Percentiles rank a stretch among this genome's conserved stretches.
phyloP scores from a whole-genome alignment of 148 eudicot species.

The Persicaria maculosa region DNA sequence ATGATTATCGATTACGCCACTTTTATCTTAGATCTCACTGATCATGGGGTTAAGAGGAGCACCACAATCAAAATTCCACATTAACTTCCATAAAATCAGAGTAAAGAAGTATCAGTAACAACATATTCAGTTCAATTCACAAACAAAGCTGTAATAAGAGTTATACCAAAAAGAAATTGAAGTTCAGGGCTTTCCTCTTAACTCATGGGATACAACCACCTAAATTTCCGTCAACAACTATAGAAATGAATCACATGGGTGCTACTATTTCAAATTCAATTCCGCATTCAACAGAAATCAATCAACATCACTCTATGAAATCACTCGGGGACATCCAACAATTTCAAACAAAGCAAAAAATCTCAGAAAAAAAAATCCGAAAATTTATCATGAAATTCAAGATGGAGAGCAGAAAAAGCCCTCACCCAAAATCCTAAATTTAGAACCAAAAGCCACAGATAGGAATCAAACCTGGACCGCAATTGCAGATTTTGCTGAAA shows the following conservation, averaged over 20 bases:
- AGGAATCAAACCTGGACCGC: neutral
- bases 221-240: neutral
- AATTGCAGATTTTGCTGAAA: slow-evolving; percentile 1
- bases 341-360: neutral
- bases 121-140: neutral
- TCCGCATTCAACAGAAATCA: neutral
- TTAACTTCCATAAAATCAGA: neutral
- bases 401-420: neutral
- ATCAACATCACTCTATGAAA: neutral
- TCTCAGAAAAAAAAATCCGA: neutral
- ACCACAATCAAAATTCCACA: neutral
- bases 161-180: neutral
- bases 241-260: neutral
- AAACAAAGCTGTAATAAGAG: neutral
- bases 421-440: neutral
- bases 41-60: neutral
- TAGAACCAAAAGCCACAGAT: neutral
- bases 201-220: neutral
- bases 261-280: neutral
- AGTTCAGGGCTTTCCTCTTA: neutral
- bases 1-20: too few species aligned
- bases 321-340: neutral
- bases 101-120: neutral
- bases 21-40: neutral
- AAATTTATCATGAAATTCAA: neutral